Evolutionary conservation across 371 early-diverging fungal species (phyloP).

Genomic region (Zopfochytrium polystomum): DNA sequence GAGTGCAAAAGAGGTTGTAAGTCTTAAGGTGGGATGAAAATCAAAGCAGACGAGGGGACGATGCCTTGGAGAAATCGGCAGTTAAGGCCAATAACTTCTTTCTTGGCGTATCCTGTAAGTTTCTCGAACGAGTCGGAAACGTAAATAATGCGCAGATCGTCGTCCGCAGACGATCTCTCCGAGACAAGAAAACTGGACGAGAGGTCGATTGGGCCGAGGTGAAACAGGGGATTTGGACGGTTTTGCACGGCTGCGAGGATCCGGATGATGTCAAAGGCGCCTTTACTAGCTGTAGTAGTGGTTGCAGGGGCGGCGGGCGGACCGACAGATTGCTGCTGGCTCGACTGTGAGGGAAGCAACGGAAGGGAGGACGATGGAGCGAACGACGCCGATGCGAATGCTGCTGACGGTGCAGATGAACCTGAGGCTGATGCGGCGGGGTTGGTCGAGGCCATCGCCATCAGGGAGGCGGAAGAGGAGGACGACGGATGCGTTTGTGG

Average conservation of each 20-base stretch:
- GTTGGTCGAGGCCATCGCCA: too few relatives aligned
- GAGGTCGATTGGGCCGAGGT: conserved; percentile 18
- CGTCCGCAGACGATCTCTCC: conserved; percentile 33
- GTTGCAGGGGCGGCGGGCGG: too few relatives aligned
- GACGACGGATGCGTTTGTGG: too few relatives aligned
- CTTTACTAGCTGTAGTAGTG: too few relatives aligned
- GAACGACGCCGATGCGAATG: too few relatives aligned
- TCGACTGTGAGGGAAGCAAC: too few relatives aligned
- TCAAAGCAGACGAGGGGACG: background rate
- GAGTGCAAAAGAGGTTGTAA: background rate
- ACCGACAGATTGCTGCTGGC: too few relatives aligned
- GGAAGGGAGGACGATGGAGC: too few relatives aligned
- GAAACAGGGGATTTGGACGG: conserved; percentile 42
- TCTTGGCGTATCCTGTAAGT: conserved; percentile 56
- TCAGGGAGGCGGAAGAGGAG: too few relatives aligned
- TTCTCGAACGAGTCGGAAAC: conserved; percentile 56
- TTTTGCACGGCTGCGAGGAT: conserved; percentile 54
- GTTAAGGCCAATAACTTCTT: conserved; percentile 59
- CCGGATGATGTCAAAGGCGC: conserved; percentile 61
- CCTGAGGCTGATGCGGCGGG: too few relatives aligned
- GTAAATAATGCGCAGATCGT: conserved; percentile 50
- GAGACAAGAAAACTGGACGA: conserved; percentile 57
- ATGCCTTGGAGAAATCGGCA: conserved; percentile 62
- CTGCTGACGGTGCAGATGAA: too few relatives aligned
- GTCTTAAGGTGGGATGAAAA: background rate